These are phyloP conservation scores for Quercus gilva DNA, from an alignment of 306 rosid species.

Conservation along the genomic window DNA sequence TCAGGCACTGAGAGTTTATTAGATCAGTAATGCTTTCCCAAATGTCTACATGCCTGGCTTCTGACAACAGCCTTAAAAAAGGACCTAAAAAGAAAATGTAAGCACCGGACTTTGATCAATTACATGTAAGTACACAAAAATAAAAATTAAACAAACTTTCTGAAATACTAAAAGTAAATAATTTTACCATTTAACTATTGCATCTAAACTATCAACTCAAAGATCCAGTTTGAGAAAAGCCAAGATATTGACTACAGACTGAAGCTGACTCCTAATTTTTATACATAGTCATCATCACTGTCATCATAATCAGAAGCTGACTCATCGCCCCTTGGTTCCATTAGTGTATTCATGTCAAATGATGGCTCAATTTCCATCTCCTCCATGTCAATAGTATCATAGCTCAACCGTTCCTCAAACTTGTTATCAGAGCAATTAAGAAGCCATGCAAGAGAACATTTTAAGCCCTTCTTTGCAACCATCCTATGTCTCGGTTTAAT, in stretches of 20 bases:
- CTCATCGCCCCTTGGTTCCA: slow-evolving; percentile 63
- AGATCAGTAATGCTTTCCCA: no score
- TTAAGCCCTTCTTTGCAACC: slow-evolving; percentile 60
- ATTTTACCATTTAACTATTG: slow-evolving; percentile 26
- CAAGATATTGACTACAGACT: slow-evolving; percentile 14
- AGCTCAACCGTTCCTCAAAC: slow-evolving; percentile 80
- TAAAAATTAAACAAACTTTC: background rate
- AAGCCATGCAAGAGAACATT: slow-evolving; percentile 92
- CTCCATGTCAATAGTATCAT: slow-evolving; percentile 88
- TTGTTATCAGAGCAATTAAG: slow-evolving; percentile 90
- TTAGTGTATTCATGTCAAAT: slow-evolving; percentile 71
- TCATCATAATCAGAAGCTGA: slow-evolving; percentile 70
- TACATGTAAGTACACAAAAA: slow-evolving; percentile 12
- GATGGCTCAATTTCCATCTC: slow-evolving; percentile 75
- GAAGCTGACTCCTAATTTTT: slow-evolving; percentile 22
- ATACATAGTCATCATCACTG: slow-evolving; percentile 52
- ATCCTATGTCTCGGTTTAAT: slow-evolving; percentile 76
- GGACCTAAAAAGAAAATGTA: background rate
- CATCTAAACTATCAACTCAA: slow-evolving; percentile 14
- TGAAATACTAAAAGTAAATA: slow-evolving; percentile 11
- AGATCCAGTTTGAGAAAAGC: slow-evolving; percentile 17
- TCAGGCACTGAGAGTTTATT: no score
- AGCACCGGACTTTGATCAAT: slow-evolving; percentile 8
- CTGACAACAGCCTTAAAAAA: no score
- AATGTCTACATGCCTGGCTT: no score